phyloP scores from a whole-genome alignment of 129 eudicot species.

The Lonicera japonica region DNA sequence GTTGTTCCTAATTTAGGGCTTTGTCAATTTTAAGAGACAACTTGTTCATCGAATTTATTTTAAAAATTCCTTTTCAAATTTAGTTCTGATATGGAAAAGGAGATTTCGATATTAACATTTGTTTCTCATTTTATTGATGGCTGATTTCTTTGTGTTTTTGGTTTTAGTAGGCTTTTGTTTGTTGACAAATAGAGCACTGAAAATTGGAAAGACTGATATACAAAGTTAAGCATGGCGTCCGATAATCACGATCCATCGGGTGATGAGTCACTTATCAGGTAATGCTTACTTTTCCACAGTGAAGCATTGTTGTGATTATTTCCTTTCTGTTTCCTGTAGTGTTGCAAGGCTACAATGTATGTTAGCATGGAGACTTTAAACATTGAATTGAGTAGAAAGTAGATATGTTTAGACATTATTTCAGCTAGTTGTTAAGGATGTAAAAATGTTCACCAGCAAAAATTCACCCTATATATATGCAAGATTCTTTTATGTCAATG shows the following conservation, averaged over 20 bases:
- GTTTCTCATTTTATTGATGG: neutral
- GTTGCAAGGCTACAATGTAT: no score
- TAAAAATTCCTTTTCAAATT: no score
- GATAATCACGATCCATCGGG: slow-evolving; percentile 9
- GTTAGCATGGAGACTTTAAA: neutral
- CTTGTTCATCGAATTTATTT: neutral
- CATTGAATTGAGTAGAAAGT: no score
- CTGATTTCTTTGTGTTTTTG: neutral
- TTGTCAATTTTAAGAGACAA: no score
- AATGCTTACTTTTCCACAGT: neutral
- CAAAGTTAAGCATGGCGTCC: neutral
- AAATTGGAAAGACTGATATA: neutral
- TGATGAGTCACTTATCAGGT: slow-evolving; percentile 22
- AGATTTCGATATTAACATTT: no score
- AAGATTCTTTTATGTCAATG: no score
- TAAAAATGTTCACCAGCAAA: neutral
- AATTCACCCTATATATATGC: no score
- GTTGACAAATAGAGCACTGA: neutral
- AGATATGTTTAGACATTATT: no score
- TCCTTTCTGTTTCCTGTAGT: no score
- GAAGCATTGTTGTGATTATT: neutral
- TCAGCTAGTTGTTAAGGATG: neutral
- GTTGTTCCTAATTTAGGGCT: no score
- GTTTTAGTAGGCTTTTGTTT: no score
- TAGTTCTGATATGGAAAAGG: no score